Base-by-base conservation (phyloP, 2,329 filamentous ascomycete species). In the Periconia macrospinosa region DNA sequence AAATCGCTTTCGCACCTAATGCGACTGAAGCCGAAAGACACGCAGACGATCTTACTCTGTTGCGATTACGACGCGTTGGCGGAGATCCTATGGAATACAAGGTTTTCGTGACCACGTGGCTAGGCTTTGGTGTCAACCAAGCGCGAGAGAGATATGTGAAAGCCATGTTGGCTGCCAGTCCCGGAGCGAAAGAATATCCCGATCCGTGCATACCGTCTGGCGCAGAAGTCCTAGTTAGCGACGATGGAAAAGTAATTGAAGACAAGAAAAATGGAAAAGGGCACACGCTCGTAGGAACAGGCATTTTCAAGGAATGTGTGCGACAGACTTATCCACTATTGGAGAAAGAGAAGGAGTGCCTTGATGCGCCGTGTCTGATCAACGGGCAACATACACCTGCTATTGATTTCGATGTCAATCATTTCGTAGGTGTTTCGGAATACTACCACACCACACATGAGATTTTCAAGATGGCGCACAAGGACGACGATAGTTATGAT, bases 381-480 rank as follows among this genome's bases (percentile, higher is more conserved):
- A 91, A 97, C 63, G 92, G 94, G 1, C 86, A 93, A 58, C 92
- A 97, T 69, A 92, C 94, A 1, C 94, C 94, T 1, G 90, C 91
- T 3, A 97, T 99, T 59, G 94, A 99, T 71, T 99, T 97, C 68
- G 88, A 94, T 57, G 87, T 97, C 35, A 99, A 99, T 66, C 95
- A 97, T 72, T 99, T 99, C 67, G 88, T 99, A 27, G 94, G 94
- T 11, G 93, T 99, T 3, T 97, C 93, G 1, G 94, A 99, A 70
- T 99, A 96, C 75, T 99, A 94, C 93, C 94, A 99, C 73, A 96
- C 93, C 0, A 99, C 94, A 0, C 94, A 99, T 65, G 92, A 94
- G 50, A 88, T 97, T 1, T 97, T 99, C 61, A 84, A 88, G 55
- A 84, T 85, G 79, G 86, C 86, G 3, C 86, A 90, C 59, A 88